phyloP scores from a whole-genome alignment of 768 basidiomycete genomes.

The Mycena pura region DNA sequence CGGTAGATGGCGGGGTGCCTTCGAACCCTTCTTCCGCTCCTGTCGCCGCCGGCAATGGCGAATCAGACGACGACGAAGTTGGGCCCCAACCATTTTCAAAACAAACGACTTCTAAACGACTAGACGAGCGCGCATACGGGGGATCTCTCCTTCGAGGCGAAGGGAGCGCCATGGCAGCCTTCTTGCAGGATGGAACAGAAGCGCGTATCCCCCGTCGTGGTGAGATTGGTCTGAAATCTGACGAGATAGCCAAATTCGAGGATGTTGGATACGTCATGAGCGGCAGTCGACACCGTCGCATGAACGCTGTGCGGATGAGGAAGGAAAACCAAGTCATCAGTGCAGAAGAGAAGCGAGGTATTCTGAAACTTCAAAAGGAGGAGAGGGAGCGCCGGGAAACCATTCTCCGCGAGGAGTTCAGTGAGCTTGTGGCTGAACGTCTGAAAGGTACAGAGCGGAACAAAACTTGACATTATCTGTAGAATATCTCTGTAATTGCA shows the following conservation, averaged over 20 bases:
- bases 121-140: conserved; percentile 88
- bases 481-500: too few relatives aligned
- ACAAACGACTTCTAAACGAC: conserved; percentile 51
- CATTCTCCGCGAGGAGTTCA: conserved; percentile 89
- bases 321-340: conserved; percentile 99
- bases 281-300: conserved; percentile 90
- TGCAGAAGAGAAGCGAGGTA: conserved; percentile 97
- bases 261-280: conserved; percentile 97
- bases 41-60: conserved; percentile 52
- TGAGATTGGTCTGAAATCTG: conserved; percentile 92
- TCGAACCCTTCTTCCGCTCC: conserved; percentile 27
- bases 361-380: conserved; percentile 92
- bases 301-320: conserved; percentile 98
- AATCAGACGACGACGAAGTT: conserved; percentile 69
- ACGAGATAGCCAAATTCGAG: conserved; percentile 89
- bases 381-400: conserved; percentile 92
- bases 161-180: conserved; percentile 98
- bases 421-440: conserved; percentile 78
- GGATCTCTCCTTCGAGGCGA: conserved; percentile 92
- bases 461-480: conserved; percentile 8
- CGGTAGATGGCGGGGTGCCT: conserved; percentile 19
- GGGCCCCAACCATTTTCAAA: conserved; percentile 77
- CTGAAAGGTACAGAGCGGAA: conserved; percentile 55
- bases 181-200: conserved; percentile 83
- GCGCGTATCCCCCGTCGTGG: conserved; percentile 96